These are phyloP conservation scores for Haplosporangium sp. DNA, from an alignment of 371 early-diverging fungal genomes.

Conservation along the genomic window DNA sequence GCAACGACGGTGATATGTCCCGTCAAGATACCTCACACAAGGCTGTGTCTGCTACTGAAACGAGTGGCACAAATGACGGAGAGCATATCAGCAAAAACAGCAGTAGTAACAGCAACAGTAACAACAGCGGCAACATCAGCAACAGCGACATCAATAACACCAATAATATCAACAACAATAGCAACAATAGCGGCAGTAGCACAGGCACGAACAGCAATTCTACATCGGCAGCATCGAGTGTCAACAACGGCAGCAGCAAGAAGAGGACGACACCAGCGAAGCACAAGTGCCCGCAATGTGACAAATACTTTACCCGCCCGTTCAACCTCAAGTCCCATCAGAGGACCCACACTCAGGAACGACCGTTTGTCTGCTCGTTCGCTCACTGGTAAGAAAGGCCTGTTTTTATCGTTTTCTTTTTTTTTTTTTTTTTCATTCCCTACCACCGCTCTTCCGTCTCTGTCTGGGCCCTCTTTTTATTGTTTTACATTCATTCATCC, in stretches of 20 bases:
- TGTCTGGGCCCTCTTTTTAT: too few relatives aligned
- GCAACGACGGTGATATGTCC: slow-evolving; percentile 3
- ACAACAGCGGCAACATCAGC: too few relatives aligned
- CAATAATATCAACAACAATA: too few relatives aligned
- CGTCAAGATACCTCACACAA: slow-evolving; percentile 17
- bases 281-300: slow-evolving; percentile 66
- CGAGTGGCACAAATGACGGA: neutral
- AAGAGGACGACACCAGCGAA: slow-evolving; percentile 53
- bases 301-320: slow-evolving; percentile 74
- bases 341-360: slow-evolving; percentile 76
- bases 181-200: neutral
- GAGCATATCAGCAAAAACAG: neutral
- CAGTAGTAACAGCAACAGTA: slow-evolving; percentile 1
- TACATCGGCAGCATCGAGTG: neutral
- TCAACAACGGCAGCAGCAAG: slow-evolving; percentile 49
- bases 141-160: too few relatives aligned
- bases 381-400: slow-evolving; percentile 60
- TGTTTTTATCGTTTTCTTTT: neutral
- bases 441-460: too few relatives aligned
- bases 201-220: neutral
- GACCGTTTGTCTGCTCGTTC: slow-evolving; percentile 70
- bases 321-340: slow-evolving; percentile 83
- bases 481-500: too few relatives aligned
- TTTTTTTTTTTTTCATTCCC: slow-evolving; percentile 1
- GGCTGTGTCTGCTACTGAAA: neutral